Conservation (phyloP, 2,329 filamentous ascomycete species). For the Beauveria brongniartii region DNA sequence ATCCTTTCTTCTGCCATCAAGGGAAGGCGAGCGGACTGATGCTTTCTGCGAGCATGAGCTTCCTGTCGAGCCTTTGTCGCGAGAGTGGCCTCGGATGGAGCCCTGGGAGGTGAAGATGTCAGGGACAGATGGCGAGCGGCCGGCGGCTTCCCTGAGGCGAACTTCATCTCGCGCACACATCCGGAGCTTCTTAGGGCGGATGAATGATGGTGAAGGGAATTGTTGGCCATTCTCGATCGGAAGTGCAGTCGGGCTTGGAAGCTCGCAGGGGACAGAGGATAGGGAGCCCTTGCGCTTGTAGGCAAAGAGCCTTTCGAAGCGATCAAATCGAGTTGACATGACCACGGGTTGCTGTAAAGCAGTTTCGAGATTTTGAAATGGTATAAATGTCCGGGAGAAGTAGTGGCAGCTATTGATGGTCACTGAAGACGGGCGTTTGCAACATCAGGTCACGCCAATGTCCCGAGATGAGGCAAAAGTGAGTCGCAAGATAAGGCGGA, state of each 20-base stretch:
- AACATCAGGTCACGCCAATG: neutral
- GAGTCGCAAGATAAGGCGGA: neutral
- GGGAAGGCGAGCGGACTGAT: conserved; percentile 21
- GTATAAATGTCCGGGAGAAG: neutral
- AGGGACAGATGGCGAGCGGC: conserved; percentile 18
- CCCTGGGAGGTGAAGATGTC: conserved; percentile 6
- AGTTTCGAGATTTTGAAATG: neutral
- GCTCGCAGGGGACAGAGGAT: conserved; percentile 18
- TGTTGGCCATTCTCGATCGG: conserved; percentile 23
- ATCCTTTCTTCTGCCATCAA: conserved; percentile 16
- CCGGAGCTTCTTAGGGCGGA: conserved; percentile 44
- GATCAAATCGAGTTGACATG: conserved; percentile 43
- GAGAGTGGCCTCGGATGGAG: conserved; percentile 9
- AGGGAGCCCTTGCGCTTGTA: conserved; percentile 30
- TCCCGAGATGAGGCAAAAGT: conserved; percentile 7
- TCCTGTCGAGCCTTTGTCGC: conserved; percentile 12
- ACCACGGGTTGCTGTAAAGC: conserved; percentile 14
- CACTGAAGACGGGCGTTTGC: conserved; percentile 8
- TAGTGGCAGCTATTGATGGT: neutral
- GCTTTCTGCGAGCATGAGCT: conserved; percentile 13
- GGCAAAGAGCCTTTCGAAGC: conserved; percentile 45
- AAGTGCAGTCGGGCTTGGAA: conserved; percentile 16
- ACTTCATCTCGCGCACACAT: conserved; percentile 50
- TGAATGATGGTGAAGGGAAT: conserved; percentile 47
- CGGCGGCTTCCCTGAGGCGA: conserved; percentile 21